phyloP scores from a whole-genome alignment of 2,329 filamentous ascomycete genomes.

The Davidsoniella australis region DNA sequence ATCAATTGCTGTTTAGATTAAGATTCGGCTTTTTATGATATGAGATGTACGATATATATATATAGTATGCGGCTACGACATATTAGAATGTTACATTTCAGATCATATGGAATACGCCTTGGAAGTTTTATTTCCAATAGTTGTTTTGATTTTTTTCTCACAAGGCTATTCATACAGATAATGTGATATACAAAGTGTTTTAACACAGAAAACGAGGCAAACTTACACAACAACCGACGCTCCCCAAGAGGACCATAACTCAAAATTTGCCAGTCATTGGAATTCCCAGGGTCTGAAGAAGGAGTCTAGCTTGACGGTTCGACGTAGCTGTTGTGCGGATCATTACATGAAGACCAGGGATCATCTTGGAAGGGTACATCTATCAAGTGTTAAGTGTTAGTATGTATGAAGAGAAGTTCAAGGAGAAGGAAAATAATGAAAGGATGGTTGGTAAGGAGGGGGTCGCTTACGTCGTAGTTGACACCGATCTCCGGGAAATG shows the following conservation, averaged over 20 bases:
- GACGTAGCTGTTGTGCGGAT: conserved; percentile 72
- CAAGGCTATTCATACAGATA: too few relatives aligned
- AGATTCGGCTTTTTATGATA: neutral
- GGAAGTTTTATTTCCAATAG: too few relatives aligned
- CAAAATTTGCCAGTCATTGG: conserved; percentile 13
- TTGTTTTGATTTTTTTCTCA: too few relatives aligned
- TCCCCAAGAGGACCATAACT: neutral
- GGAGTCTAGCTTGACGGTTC: conserved; percentile 66
- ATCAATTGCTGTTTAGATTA: too few relatives aligned
- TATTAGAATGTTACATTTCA: too few relatives aligned
- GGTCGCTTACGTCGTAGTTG: conserved; percentile 72
- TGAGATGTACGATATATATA: neutral
- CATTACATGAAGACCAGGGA: conserved; percentile 70
- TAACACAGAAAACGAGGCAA: neutral
- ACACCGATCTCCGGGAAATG: conserved; percentile 88
- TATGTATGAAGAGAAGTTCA: neutral
- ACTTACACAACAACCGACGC: neutral
- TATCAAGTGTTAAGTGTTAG: conserved; percentile 17
- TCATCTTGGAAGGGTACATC: conserved; percentile 51
- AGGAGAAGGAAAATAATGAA: neutral
- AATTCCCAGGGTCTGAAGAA: conserved; percentile 52
- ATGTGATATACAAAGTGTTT: conserved; percentile 11
- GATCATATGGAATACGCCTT: too few relatives aligned
- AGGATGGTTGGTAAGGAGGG: neutral
- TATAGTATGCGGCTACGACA: too few relatives aligned